These are phyloP conservation scores for Musa schizocarpa DNA, from an alignment of 176 grass and related monocot genomes.

Conservation along the genomic window DNA sequence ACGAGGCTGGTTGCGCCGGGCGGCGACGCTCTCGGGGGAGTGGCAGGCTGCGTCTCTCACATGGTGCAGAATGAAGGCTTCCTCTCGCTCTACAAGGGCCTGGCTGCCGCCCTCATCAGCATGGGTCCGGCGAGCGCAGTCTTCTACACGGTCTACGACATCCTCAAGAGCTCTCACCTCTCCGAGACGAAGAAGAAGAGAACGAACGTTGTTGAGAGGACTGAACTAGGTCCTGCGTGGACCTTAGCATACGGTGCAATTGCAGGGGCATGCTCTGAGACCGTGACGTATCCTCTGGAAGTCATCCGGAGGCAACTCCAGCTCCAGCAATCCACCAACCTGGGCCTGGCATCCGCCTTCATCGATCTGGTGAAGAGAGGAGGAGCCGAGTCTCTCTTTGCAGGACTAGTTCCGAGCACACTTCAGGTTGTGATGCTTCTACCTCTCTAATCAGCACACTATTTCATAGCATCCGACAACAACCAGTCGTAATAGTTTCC, in stretches of 20 bases:
- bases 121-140: slow-evolving; percentile 21
- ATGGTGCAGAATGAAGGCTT: slow-evolving; percentile 26
- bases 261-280: slow-evolving; percentile 19
- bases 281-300: slow-evolving; percentile 22
- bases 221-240: not conserved
- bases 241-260: slow-evolving; percentile 13
- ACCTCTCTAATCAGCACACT: not conserved
- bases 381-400: slow-evolving; percentile 14
- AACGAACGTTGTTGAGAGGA: too few species aligned
- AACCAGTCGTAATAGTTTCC: not conserved
- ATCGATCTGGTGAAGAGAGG: slow-evolving; percentile 1
- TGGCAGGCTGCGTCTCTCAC: slow-evolving; percentile 10
- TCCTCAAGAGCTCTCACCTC: slow-evolving; percentile 19
- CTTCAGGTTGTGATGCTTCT: slow-evolving; percentile 14
- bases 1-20: slow-evolving; percentile 18
- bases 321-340: slow-evolving; percentile 7
- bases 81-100: slow-evolving; percentile 24
- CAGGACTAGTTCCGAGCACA: slow-evolving; percentile 23
- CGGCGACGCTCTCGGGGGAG: slow-evolving; percentile 15
- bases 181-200: not conserved
- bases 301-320: slow-evolving; percentile 23
- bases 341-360: slow-evolving; percentile 16
- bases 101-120: slow-evolving; percentile 20
- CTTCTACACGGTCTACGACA: slow-evolving; percentile 22
- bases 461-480: too few species aligned